Evolutionary conservation across 2,329 filamentous ascomycete genomes (phyloP).

Genomic region (Trichoderma breve): DNA sequence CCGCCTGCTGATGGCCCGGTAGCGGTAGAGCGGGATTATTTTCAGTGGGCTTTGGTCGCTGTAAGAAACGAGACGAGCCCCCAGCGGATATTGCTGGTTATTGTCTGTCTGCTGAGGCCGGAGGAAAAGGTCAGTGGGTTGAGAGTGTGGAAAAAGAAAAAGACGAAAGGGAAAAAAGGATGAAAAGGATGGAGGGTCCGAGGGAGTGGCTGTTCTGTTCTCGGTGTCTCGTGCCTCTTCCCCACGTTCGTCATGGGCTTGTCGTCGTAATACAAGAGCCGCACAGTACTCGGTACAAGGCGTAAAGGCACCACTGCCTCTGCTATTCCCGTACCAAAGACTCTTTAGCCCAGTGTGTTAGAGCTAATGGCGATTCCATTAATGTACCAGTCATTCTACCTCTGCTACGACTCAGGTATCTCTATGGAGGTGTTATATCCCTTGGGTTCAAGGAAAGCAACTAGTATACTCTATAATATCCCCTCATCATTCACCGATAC

Average conservation of each 20-base stretch:
- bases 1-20: not conserved
- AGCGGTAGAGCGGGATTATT: not conserved
- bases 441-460: not conserved
- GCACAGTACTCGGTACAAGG: not conserved
- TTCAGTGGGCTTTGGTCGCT: not conserved
- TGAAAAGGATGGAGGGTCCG: not conserved
- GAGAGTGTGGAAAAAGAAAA: not conserved
- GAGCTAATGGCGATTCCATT: not conserved
- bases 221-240: conserved; percentile 15
- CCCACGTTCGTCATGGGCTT: conserved; percentile 10
- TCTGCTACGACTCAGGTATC: not conserved
- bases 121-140: not conserved
- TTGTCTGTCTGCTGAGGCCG: not conserved
- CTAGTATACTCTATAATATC: not conserved
- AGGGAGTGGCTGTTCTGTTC: not conserved
- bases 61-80: not conserved
- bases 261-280: not conserved
- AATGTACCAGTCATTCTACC: not conserved
- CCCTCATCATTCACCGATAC: not conserved
- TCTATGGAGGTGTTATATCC: not conserved
- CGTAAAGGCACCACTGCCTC: not conserved
- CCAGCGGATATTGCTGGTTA: not conserved
- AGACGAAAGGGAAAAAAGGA: not conserved
- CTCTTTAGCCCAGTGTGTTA: not conserved
- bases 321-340: not conserved